phyloP scores from a whole-genome alignment of 176 grass and related monocot species.

The Microstegium vimineum region DNA sequence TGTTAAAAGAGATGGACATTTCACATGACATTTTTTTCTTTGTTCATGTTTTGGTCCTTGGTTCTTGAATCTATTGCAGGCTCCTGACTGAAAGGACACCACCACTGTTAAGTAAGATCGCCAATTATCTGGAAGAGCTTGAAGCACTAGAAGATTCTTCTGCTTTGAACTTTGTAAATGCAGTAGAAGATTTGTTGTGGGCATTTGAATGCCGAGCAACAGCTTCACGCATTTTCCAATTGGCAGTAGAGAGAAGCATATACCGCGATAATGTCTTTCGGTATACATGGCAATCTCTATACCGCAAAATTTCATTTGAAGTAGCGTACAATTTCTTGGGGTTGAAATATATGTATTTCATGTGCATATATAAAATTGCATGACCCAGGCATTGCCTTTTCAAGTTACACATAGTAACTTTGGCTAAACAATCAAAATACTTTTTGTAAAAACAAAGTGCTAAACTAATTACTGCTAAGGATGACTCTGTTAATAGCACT shows the following conservation, averaged over 20 bases:
- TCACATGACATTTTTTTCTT: neutral
- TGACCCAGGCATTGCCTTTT: neutral
- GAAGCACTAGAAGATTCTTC: conserved; percentile 54
- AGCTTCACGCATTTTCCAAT: conserved; percentile 83
- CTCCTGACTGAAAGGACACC: conserved; percentile 59
- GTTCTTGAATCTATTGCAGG: conserved; percentile 46
- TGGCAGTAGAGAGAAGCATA: conserved; percentile 75
- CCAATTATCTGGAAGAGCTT: conserved; percentile 57
- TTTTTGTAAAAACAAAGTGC: neutral
- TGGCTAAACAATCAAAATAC: neutral
- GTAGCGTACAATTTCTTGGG: neutral
- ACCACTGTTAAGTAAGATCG: conserved; percentile 46
- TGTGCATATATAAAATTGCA: conserved; percentile 1
- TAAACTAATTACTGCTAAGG: neutral
- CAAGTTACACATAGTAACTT: neutral
- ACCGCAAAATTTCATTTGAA: neutral
- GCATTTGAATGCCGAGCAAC: conserved; percentile 84
- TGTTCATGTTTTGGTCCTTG: conserved; percentile 16
- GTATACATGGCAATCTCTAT: conserved; percentile 39
- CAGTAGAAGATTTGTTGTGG: conserved; percentile 85
- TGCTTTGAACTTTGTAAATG: conserved; percentile 93
- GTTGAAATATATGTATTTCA: conserved; percentile 6
- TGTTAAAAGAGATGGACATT: conserved; percentile 8
- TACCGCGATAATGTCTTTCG: conserved; percentile 73
- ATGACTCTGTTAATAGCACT: neutral